Conservation (phyloP, 2,329 filamentous ascomycete genomes). For the Colletotrichum lentis region DNA sequence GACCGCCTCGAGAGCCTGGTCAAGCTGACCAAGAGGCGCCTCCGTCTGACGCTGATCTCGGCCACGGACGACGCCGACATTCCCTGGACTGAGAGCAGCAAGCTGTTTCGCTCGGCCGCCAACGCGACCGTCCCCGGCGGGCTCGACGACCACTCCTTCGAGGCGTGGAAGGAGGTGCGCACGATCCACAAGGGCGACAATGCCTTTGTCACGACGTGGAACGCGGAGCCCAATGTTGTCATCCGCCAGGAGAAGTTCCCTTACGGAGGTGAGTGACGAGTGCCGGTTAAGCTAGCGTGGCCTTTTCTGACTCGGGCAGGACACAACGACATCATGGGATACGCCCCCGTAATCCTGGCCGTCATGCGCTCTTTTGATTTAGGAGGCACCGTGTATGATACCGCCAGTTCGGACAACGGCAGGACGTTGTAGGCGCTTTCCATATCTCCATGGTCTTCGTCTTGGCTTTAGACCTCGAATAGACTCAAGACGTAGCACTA, state of each 20-base stretch:
- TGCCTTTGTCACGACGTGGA: constrained; percentile 59
- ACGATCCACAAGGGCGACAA: constrained; percentile 55
- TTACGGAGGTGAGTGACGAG: constrained; percentile 58
- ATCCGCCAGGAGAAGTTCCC: constrained; percentile 64
- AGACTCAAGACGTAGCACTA: constrained; percentile 9
- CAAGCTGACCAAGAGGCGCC: constrained; percentile 57
- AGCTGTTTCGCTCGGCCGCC: constrained; percentile 68
- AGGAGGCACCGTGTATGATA: constrained; percentile 39
- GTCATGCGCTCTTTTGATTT: constrained; percentile 71
- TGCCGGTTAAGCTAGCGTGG: neutral
- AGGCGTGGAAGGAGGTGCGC: constrained; percentile 55
- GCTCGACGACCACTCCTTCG: constrained; percentile 50
- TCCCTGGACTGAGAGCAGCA: constrained; percentile 73
- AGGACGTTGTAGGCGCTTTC: neutral
- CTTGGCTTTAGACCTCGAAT: neutral
- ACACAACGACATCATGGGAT: constrained; percentile 75
- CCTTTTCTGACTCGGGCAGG: constrained; percentile 53
- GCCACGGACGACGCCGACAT: constrained; percentile 85
- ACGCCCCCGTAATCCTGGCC: constrained; percentile 69
- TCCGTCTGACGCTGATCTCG: constrained; percentile 79
- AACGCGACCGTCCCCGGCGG: constrained; percentile 55
- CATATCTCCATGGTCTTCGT: neutral
- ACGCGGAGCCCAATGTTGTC: constrained; percentile 54
- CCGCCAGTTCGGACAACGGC: constrained; percentile 24
- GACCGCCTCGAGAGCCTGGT: constrained; percentile 69